These are phyloP conservation scores for Adenanthera pavonina DNA, from an alignment of 306 rosid genomes.

Conservation along the genomic window DNA sequence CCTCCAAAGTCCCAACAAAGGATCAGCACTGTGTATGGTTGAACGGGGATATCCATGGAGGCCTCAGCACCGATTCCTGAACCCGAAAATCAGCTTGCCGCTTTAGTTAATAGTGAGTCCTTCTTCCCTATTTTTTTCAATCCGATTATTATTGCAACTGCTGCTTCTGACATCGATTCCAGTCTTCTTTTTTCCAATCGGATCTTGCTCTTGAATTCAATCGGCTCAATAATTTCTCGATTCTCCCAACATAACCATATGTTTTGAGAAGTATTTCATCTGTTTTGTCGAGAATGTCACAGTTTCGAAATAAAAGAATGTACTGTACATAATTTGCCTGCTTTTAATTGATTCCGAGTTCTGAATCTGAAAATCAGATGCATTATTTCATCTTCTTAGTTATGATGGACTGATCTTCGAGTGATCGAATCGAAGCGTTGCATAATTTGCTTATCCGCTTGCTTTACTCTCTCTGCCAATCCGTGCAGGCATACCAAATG, in stretches of 20 bases:
- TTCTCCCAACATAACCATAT: neutral
- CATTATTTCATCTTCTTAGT: neutral
- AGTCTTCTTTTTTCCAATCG: neutral
- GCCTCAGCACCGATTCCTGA: neutral
- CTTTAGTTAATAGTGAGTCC: neutral
- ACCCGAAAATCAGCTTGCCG: constrained; percentile 13
- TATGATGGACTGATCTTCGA: neutral
- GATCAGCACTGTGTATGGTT: neutral
- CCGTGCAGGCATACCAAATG: constrained; percentile 8
- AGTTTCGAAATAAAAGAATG: neutral
- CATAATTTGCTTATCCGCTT: neutral
- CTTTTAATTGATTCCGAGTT: neutral
- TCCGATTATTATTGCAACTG: neutral
- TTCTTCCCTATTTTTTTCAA: neutral
- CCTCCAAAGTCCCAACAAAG: neutral
- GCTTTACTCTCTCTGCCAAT: neutral
- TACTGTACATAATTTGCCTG: neutral
- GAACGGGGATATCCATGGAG: neutral
- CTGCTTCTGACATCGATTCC: neutral
- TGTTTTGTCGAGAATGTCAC: neutral
- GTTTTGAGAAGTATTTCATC: neutral
- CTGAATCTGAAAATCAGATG: neutral
- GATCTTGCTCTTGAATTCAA: neutral
- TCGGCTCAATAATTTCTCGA: neutral
- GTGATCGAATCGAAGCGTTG: neutral